phyloP scores from a whole-genome alignment of 768 basidiomycete genomes.

The Hericium alpestre region DNA sequence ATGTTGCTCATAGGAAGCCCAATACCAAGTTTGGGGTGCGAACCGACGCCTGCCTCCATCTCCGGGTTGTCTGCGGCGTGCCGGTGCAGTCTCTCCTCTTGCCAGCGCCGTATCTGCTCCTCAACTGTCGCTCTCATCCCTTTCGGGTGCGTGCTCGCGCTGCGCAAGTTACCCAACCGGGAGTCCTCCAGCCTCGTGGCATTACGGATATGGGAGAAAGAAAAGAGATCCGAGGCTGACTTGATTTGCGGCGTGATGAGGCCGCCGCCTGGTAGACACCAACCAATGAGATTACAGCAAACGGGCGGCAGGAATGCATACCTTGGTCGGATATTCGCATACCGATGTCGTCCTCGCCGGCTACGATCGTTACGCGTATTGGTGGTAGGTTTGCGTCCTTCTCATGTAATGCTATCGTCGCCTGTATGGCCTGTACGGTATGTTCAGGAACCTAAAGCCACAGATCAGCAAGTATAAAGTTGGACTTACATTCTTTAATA shows the following conservation, averaged over 20 bases:
- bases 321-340: conserved; percentile 91
- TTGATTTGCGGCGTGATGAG: conserved; percentile 43
- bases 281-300: not conserved
- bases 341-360: conserved; percentile 60
- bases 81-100: conserved; percentile 17
- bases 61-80: conserved; percentile 26
- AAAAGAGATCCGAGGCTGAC: conserved; percentile 71
- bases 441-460: not conserved
- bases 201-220: conserved; percentile 80
- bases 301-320: conserved; percentile 13
- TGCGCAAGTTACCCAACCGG: conserved; percentile 58
- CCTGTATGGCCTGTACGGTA: conserved; percentile 52
- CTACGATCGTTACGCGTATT: conserved; percentile 66
- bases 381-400: conserved; percentile 37
- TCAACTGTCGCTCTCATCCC: conserved; percentile 71
- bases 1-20: conserved; percentile 87
- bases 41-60: conserved; percentile 33
- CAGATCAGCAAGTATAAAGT: not conserved
- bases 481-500: conserved; percentile 75
- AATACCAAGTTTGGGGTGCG: conserved; percentile 64
- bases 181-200: conserved; percentile 56
- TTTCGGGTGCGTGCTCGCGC: conserved; percentile 44
- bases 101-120: conserved; percentile 58
- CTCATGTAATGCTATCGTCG: conserved; percentile 45
- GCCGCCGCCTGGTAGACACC: conserved; percentile 50